Evolutionary conservation across 345 rosid genomes (phyloP), one percentile per base, ranked within the genome.

Genomic region (Chamaenerion angustifolium): DNA sequence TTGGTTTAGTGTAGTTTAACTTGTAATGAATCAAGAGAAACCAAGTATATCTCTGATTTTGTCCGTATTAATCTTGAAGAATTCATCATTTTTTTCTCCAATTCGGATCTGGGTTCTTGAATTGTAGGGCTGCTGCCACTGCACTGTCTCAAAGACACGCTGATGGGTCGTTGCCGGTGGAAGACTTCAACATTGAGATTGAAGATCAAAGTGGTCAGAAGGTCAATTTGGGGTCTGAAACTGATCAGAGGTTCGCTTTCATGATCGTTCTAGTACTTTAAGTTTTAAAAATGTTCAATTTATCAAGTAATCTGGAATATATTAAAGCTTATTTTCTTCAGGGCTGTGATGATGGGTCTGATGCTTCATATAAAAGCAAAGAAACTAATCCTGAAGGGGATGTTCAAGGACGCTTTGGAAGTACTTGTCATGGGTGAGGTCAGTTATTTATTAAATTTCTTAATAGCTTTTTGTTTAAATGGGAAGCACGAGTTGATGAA

Each of bases 371-470:
- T 86, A 14, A 83, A 75, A 62, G 96, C 73, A 15, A 90, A 90
- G 67, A 73, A 68, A 31, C 61, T 86, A 41, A 74, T 92, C 8
- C 71, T 46, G 60, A 78, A 43, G 59, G 69, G 73, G 43, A 70
- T 68, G 83, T 83, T 68, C 59, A 59, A 69, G 49, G 96, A 92
- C 69, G 98, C 96, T 19, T 15, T 86, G 37, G 95, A 92, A 75
- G 89, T 83, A 56, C 96, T 92, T 46, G 68, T 72, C 41, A 92
- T 81, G 96, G 95, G 88, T 31, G 94, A 90, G 92, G 98, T 85
- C 14, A 52, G 80, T 62, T 69, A 21, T 62, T 14, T 2, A 31
- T 31, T 4, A 7, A 31, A 7, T 1, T 31, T 31, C 5, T 4
- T 31, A 5, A 5, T 31, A 8, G 37, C 0, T 5, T 31, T 31